These are phyloP conservation scores for Aureobasidium lini DNA, from an alignment of 2,329 filamentous ascomycete species.

Conservation along the genomic window DNA sequence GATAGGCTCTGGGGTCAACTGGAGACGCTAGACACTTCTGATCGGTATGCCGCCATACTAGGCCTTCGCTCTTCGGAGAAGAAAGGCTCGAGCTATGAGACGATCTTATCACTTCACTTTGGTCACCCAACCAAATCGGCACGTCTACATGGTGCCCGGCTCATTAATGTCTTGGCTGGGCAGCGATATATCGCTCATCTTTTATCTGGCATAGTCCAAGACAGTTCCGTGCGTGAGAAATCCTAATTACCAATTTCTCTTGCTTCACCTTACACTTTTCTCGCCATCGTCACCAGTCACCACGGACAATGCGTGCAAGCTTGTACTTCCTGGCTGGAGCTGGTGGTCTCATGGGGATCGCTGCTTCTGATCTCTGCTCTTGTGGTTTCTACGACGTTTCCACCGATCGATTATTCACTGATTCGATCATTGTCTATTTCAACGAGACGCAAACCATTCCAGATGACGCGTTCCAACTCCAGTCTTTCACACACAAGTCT, in stretches of 20 bases:
- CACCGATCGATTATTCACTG: constrained; percentile 37
- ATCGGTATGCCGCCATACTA: neutral
- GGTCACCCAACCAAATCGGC: neutral
- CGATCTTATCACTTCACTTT: neutral
- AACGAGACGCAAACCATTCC: constrained; percentile 38
- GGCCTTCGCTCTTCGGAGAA: neutral
- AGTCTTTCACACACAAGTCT: constrained; percentile 36
- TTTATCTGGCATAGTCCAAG: neutral
- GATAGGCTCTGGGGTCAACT: neutral
- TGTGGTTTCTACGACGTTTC: constrained; percentile 40
- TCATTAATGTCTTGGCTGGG: neutral
- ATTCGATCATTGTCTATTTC: constrained; percentile 44
- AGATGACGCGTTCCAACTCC: constrained; percentile 28
- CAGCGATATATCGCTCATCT: neutral
- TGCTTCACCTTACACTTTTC: neutral
- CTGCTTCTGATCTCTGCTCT: constrained; percentile 25
- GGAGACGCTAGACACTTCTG: neutral
- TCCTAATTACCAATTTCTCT: neutral
- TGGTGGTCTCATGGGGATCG: neutral
- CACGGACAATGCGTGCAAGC: neutral
- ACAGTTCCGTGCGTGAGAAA: neutral
- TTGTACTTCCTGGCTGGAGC: neutral
- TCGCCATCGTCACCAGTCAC: neutral
- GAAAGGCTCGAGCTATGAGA: neutral
- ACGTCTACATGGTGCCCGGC: neutral